A percentile compares a stretch with the other conserved stretches of the same genome.
phyloP scores from a whole-genome alignment of 495 filamentous ascomycete genomes.

The Talaromyces thailandensis region DNA sequence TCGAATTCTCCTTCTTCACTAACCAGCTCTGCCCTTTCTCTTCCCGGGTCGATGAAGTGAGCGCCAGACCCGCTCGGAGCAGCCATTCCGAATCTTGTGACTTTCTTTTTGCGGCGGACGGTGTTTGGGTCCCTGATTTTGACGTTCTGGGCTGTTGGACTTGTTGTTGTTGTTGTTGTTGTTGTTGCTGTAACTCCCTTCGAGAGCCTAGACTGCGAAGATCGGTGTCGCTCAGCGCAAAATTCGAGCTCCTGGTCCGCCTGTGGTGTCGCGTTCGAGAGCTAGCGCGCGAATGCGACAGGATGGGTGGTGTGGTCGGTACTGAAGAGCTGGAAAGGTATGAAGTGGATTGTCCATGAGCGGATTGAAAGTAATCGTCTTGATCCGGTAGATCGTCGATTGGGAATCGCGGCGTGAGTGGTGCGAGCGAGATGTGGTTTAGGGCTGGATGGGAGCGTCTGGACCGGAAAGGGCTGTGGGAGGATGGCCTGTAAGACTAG shows the following conservation, averaged over 20 bases:
- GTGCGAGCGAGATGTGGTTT: slow-evolving; percentile 47
- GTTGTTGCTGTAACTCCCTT: slow-evolving; percentile 18
- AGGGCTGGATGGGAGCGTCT: slow-evolving; percentile 40
- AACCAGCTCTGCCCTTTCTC: slow-evolving; percentile 78
- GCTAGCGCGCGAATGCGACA: slow-evolving; percentile 38
- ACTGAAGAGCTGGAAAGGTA: slow-evolving; percentile 37
- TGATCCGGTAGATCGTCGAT: slow-evolving; percentile 31
- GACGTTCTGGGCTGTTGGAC: slow-evolving; percentile 4
- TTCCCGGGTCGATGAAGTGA: slow-evolving; percentile 62
- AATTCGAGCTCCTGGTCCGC: slow-evolving; percentile 31
- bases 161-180: no score
- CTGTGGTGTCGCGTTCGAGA: slow-evolving; percentile 30
- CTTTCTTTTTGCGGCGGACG: background rate
- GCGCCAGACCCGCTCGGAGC: slow-evolving; percentile 59
- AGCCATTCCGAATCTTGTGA: slow-evolving; percentile 60
- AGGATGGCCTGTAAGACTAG: slow-evolving; percentile 2
- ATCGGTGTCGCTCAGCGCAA: slow-evolving; percentile 26
- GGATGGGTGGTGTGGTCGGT: slow-evolving; percentile 36
- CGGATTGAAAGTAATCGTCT: background rate
- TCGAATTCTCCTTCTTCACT: slow-evolving; percentile 59
- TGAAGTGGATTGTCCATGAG: slow-evolving; percentile 13
- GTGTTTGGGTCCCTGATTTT: slow-evolving; percentile 9
- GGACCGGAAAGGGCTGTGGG: slow-evolving; percentile 25
- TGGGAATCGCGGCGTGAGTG: slow-evolving; percentile 57
- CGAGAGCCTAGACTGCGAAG: slow-evolving; percentile 18